A percentile compares a stretch with the other conserved stretches of the same genome.
Conservation (phyloP, 176 grass and related monocot genomes). For the Oryza rufipogon region DNA sequence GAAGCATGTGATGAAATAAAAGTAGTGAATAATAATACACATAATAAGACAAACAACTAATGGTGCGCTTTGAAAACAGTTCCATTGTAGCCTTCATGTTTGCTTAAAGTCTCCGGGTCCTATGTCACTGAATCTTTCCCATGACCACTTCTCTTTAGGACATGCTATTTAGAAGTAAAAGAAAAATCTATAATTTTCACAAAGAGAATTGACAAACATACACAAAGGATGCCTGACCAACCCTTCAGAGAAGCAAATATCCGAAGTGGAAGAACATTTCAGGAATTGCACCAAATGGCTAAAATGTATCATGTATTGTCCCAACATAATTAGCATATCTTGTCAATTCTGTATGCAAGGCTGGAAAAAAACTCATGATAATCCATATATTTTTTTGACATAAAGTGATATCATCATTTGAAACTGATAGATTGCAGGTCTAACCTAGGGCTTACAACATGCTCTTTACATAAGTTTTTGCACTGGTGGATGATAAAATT, state of each 20-base stretch:
- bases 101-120: background rate
- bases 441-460: background rate
- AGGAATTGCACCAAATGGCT: constrained; percentile 12
- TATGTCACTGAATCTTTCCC: background rate
- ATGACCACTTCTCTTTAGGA: background rate
- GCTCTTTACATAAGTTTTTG: constrained; percentile 6
- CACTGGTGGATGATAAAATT: background rate
- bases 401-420: background rate
- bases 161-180: background rate
- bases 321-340: background rate
- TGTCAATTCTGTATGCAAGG: background rate
- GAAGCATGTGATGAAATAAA: constrained; percentile 30
- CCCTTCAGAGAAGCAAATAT: constrained; percentile 4
- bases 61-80: background rate
- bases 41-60: background rate
- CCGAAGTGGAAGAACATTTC: background rate
- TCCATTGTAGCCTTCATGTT: background rate
- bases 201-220: background rate
- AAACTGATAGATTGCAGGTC: constrained; percentile 14
- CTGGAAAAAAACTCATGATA: background rate
- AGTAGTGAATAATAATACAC: background rate
- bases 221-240: background rate
- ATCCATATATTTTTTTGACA: background rate
- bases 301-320: constrained; percentile 7
- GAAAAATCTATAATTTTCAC: constrained; percentile 12